Evolutionary conservation across 192 early-diverging fungal genomes (phyloP).

Genomic region (Coemansia furcata): DNA sequence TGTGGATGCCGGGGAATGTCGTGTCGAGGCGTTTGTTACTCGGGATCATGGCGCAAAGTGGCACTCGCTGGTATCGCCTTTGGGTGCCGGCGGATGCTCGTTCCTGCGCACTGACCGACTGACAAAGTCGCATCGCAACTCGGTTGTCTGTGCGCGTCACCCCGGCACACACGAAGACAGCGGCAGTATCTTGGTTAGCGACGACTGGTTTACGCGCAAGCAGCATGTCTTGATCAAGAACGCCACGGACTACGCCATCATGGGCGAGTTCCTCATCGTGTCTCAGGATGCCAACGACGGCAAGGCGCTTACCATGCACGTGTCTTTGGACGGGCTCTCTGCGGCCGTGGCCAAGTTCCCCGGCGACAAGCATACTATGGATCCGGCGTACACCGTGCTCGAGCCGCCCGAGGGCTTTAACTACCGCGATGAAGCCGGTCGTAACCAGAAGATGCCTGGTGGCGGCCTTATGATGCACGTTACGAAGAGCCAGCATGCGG

Average conservation of each 20-base stretch:
- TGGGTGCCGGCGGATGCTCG: constrained; percentile 42
- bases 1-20: constrained; percentile 57
- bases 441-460: constrained; percentile 44
- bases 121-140: constrained; percentile 50
- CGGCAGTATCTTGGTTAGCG: constrained; percentile 63
- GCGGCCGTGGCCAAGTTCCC: constrained; percentile 80
- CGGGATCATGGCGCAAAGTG: constrained; percentile 70
- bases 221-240: constrained; percentile 59
- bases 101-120: constrained; percentile 54
- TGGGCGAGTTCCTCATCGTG: constrained; percentile 77
- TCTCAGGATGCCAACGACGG: constrained; percentile 56
- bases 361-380: constrained; percentile 54
- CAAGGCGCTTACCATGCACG: constrained; percentile 54
- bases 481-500: constrained; percentile 53
- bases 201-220: constrained; percentile 53
- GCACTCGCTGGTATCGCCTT: constrained; percentile 46
- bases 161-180: constrained; percentile 6
- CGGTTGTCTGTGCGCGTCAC: constrained; percentile 77
- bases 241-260: constrained; percentile 77
- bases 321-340: constrained; percentile 70
- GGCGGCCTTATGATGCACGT: constrained; percentile 67
- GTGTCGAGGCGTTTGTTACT: constrained; percentile 69
- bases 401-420: constrained; percentile 58
- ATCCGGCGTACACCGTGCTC: constrained; percentile 69
- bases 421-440: constrained; percentile 36